Evolutionary conservation across 2,329 filamentous ascomycete genomes (phyloP), one percentile per base, ranked within the genome.

Genomic region (Fusarium begoniae): DNA sequence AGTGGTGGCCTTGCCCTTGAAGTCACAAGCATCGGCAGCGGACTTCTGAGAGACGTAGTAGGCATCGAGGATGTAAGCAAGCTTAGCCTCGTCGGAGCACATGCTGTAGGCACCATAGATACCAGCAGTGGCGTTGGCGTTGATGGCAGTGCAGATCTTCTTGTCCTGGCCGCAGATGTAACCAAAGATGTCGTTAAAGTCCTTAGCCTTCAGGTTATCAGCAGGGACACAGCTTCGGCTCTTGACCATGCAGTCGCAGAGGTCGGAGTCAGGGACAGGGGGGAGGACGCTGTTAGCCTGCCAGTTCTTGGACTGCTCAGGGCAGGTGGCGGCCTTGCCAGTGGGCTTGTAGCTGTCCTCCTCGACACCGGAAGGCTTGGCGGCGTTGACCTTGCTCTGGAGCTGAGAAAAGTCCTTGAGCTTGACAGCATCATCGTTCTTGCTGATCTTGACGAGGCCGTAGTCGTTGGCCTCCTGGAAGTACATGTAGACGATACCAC

Each of bases 401-500:
- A 97, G 90, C 69, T 90, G 88, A 65, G 88, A 88, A 85, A 93
- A 99, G 84, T 98, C 94, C 43, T 90, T 83, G 77, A 94, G 88
- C 73, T 91, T 93, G 73, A 84, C 88, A 73, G 92, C 93, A 48
- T 85, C 84, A 79, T 86, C 85, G 78, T 88, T 88, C 55, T 85
- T 81, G 72, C 38, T 73, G 69, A 94, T 82, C 67, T 87, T 83
- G 69, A 95, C 92, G 50, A 98, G 89, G 84, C 93, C 96, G 80
- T 94, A 99, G 82, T 98, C 87, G 86, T 98, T 98, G 58, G 80
- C 85, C 83, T 98, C 95, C 86, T 98, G 89, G 86, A 95, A 96
- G 87, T 96, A 99, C 94, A 98, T 97, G 90, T 98, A 99, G 82
- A 98, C 95, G 76, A 99, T 98, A 84, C 96, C 96, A 78, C 96